These are phyloP conservation scores for Trichophyton verrucosum DNA, from an alignment of 2,329 filamentous ascomycete genomes.

Conservation along the genomic window DNA sequence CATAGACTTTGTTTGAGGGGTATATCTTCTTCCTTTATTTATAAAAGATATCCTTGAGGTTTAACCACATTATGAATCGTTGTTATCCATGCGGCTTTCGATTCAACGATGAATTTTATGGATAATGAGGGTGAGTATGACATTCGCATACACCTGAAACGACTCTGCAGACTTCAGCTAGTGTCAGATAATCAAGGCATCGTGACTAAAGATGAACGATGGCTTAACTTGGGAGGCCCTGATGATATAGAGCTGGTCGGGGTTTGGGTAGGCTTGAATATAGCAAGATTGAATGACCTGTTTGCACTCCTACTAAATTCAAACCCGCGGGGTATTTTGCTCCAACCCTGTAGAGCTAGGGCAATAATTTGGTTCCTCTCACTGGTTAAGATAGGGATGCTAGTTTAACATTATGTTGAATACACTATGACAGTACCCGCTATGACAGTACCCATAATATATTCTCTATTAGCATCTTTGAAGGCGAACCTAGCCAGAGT, in stretches of 20 bases:
- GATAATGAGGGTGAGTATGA: not conserved
- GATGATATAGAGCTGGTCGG: not conserved
- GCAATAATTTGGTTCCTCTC: no score
- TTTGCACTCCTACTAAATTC: not conserved
- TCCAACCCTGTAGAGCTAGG: no score
- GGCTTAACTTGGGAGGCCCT: not conserved
- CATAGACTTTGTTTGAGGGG: not conserved
- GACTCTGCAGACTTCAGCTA: not conserved
- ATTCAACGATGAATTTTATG: not conserved
- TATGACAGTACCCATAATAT: no score
- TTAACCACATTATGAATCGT: not conserved
- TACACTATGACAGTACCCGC: no score
- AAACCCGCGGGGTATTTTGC: not conserved
- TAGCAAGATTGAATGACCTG: slow-evolving; percentile 2
- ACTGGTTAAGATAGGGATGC: no score
- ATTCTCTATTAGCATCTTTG: no score
- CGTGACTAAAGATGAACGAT: not conserved
- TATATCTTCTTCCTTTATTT: not conserved
- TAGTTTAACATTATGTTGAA: no score
- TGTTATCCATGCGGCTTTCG: slow-evolving; percentile 1
- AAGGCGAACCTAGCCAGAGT: no score
- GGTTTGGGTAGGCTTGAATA: not conserved
- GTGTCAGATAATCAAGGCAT: slow-evolving; percentile 1
- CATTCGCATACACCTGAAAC: not conserved
- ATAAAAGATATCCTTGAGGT: not conserved